Conservation (phyloP, 176 grass and related monocot species). For the Secale cereale region DNA sequence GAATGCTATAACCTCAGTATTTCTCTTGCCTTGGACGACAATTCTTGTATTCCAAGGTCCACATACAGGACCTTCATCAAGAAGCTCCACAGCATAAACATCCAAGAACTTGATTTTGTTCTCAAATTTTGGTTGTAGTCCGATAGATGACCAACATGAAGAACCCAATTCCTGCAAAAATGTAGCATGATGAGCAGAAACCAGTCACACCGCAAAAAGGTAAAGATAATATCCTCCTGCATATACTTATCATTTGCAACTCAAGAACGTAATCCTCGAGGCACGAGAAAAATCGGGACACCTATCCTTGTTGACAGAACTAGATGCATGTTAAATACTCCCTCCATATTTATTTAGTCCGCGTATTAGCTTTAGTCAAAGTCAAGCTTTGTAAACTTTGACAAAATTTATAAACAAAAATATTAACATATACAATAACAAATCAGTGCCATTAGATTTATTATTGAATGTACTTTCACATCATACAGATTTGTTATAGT, state of each 20-base stretch:
- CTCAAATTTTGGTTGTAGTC: conserved; percentile 39
- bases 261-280: not conserved
- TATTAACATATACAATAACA: too few species aligned
- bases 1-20: conserved; percentile 59
- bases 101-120: conserved; percentile 57
- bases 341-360: too few species aligned
- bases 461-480: too few species aligned
- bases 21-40: conserved; percentile 38
- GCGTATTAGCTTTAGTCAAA: too few species aligned
- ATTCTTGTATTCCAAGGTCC: conserved; percentile 45
- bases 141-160: conserved; percentile 55
- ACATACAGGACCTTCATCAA: conserved; percentile 50
- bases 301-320: not conserved
- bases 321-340: conserved; percentile 20
- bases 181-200: not conserved
- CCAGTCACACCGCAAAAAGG: not conserved
- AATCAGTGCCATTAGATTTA: too few species aligned
- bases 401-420: too few species aligned
- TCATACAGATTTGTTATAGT: too few species aligned
- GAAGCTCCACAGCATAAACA: conserved; percentile 80
- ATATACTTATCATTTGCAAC: conserved; percentile 5
- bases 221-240: not conserved
- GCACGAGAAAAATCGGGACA: not conserved
- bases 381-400: too few species aligned
- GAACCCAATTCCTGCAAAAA: conserved; percentile 48